phyloP scores from a whole-genome alignment of 805 yeast genomes.

The Kuraishia capsulata region DNA sequence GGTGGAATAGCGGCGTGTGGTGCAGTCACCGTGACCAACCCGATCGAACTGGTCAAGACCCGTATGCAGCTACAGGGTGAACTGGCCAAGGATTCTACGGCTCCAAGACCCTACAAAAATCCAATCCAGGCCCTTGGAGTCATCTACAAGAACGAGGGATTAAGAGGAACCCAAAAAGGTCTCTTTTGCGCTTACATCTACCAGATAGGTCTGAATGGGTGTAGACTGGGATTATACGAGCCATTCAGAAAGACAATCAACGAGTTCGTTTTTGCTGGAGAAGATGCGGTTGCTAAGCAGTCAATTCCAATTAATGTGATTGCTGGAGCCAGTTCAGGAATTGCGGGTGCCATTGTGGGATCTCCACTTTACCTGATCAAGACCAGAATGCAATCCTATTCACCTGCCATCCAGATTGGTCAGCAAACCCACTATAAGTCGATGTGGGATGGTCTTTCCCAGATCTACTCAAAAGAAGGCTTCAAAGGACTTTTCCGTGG shows the following conservation, averaged over 20 bases:
- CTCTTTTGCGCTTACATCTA: constrained; percentile 81
- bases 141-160: constrained; percentile 74
- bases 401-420: constrained; percentile 60
- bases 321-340: constrained; percentile 80
- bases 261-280: constrained; percentile 38
- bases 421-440: constrained; percentile 84
- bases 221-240: constrained; percentile 90
- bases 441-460: constrained; percentile 55
- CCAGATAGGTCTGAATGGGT: constrained; percentile 88
- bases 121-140: constrained; percentile 75
- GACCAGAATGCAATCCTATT: constrained; percentile 94
- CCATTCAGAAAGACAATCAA: constrained; percentile 65
- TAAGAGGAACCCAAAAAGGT: constrained; percentile 85
- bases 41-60: constrained; percentile 89
- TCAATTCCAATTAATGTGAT: constrained; percentile 52
- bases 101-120: constrained; percentile 57
- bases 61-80: constrained; percentile 98
- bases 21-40: constrained; percentile 95
- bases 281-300: constrained; percentile 40
- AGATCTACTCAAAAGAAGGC: constrained; percentile 63
- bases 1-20: constrained; percentile 96
- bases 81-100: constrained; percentile 40
- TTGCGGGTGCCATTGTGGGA: constrained; percentile 81
- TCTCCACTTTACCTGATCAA: constrained; percentile 90
- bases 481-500: constrained; percentile 77